phyloP scores from a whole-genome alignment of 2,329 filamentous ascomycete species.

The Ophiostoma sp. region DNA sequence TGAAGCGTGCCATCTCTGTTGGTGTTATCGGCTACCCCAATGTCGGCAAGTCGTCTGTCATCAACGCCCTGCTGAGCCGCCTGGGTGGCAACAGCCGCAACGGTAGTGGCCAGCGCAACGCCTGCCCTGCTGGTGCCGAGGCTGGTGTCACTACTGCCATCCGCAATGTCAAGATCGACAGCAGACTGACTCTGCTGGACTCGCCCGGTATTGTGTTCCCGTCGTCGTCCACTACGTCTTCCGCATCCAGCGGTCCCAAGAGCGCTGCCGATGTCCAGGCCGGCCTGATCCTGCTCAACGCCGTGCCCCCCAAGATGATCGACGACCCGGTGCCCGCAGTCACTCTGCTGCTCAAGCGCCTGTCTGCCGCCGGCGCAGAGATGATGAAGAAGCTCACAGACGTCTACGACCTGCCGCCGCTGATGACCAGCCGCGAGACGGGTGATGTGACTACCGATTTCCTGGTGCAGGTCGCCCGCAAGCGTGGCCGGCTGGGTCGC shows the following conservation, averaged over 20 bases:
- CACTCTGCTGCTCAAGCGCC: slow-evolving; percentile 71
- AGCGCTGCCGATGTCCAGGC: slow-evolving; percentile 69
- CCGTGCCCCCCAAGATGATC: slow-evolving; percentile 88
- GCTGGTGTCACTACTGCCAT: slow-evolving; percentile 87
- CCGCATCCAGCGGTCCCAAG: slow-evolving; percentile 44
- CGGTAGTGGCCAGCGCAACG: slow-evolving; percentile 49
- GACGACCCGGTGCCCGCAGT: slow-evolving; percentile 87
- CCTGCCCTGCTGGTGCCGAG: slow-evolving; percentile 84
- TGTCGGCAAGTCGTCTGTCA: slow-evolving; percentile 92
- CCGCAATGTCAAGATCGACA: slow-evolving; percentile 87
- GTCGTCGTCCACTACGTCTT: slow-evolving; percentile 43
- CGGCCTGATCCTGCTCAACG: slow-evolving; percentile 80
- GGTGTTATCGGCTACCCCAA: slow-evolving; percentile 95
- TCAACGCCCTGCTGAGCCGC: slow-evolving; percentile 81
- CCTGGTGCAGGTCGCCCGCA: slow-evolving; percentile 88
- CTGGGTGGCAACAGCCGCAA: slow-evolving; percentile 60
- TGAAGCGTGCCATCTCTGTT: slow-evolving; percentile 85
- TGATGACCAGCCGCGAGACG: slow-evolving; percentile 56
- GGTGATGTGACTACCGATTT: slow-evolving; percentile 85
- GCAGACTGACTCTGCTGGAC: slow-evolving; percentile 87
- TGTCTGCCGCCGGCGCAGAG: slow-evolving; percentile 55
- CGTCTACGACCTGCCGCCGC: slow-evolving; percentile 76
- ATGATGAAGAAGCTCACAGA: slow-evolving; percentile 64
- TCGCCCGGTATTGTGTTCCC: slow-evolving; percentile 95
- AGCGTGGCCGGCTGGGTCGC: slow-evolving; percentile 79